These are phyloP conservation scores for Venturia oleaginea DNA, from an alignment of 2,329 filamentous ascomycete genomes.

Conservation along the genomic window DNA sequence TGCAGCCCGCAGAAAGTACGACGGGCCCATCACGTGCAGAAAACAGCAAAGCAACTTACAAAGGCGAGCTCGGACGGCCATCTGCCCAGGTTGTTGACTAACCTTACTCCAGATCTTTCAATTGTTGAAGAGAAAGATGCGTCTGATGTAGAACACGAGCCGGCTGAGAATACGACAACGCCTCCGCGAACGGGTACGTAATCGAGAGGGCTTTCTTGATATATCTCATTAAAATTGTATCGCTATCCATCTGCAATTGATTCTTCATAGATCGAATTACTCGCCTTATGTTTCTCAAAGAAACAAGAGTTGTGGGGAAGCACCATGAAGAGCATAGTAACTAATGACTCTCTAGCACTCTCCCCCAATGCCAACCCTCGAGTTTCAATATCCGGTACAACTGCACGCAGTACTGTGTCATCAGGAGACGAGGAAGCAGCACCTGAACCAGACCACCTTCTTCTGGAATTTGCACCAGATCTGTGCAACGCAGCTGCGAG, in stretches of 20 bases:
- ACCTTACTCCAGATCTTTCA: constrained; percentile 5
- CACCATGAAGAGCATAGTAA: not conserved
- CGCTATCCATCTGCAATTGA: not conserved
- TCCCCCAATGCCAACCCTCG: not conserved
- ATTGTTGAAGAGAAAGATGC: not conserved
- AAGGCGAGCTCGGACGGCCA: not conserved
- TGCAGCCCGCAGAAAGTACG: not conserved
- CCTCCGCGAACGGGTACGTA: not conserved
- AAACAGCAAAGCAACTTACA: not conserved
- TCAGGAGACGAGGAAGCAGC: not conserved
- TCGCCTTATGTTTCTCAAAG: not conserved
- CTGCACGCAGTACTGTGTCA: not conserved
- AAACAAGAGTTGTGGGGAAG: not conserved
- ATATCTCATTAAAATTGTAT: not conserved
- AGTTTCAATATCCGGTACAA: constrained; percentile 9
- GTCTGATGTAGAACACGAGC: not conserved
- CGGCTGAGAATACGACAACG: not conserved
- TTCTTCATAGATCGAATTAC: not conserved
- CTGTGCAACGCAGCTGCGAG: constrained; percentile 19
- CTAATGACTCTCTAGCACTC: not conserved
- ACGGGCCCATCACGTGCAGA: not conserved
- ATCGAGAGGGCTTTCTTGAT: not conserved
- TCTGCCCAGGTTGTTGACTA: not conserved
- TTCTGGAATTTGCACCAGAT: not conserved
- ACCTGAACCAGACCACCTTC: not conserved